A percentile compares a stretch with the other conserved stretches of the same genome.
These are phyloP conservation scores for Lentinula detonsa DNA, from an alignment of 768 basidiomycete genomes.

Conservation along the genomic window DNA sequence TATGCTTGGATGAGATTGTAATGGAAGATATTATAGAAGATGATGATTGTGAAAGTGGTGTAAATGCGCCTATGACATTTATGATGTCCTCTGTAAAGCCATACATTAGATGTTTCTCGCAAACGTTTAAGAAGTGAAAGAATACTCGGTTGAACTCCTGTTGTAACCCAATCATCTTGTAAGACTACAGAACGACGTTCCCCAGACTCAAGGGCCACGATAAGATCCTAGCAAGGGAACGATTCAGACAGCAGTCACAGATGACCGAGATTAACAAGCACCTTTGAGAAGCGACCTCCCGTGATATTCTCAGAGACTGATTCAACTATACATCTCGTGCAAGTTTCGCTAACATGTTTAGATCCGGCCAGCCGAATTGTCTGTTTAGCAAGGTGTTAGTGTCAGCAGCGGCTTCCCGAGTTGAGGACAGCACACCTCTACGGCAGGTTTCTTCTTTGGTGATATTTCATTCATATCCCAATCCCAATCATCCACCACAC, in stretches of 20 bases:
- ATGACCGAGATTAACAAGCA: slow-evolving; percentile 13
- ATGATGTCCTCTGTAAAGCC: slow-evolving; percentile 61
- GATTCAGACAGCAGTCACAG: not conserved
- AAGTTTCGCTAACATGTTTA: slow-evolving; percentile 26
- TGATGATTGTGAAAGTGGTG: slow-evolving; percentile 22
- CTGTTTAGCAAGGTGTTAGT: not conserved
- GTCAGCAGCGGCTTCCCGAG: not conserved
- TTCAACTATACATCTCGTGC: slow-evolving; percentile 54
- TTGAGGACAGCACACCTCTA: slow-evolving; percentile 8
- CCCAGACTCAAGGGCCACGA: slow-evolving; percentile 36
- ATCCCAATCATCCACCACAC: slow-evolving; percentile 68
- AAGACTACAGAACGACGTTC: slow-evolving; percentile 50
- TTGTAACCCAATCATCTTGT: slow-evolving; percentile 71
- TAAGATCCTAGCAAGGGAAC: slow-evolving; percentile 35
- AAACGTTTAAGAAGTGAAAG: not conserved
- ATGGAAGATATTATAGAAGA: slow-evolving; percentile 40
- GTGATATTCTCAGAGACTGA: slow-evolving; percentile 30
- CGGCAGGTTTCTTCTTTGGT: slow-evolving; percentile 36
- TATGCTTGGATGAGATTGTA: slow-evolving; percentile 52
- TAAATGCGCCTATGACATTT: slow-evolving; percentile 60
- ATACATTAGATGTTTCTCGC: not conserved
- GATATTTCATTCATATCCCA: slow-evolving; percentile 53
- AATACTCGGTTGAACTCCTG: slow-evolving; percentile 57
- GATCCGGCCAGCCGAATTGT: slow-evolving; percentile 5
- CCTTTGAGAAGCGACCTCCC: slow-evolving; percentile 34